Base-by-base conservation (phyloP, 1,284 basidiomycete genomes). In the Ustilago xerochloae region DNA sequence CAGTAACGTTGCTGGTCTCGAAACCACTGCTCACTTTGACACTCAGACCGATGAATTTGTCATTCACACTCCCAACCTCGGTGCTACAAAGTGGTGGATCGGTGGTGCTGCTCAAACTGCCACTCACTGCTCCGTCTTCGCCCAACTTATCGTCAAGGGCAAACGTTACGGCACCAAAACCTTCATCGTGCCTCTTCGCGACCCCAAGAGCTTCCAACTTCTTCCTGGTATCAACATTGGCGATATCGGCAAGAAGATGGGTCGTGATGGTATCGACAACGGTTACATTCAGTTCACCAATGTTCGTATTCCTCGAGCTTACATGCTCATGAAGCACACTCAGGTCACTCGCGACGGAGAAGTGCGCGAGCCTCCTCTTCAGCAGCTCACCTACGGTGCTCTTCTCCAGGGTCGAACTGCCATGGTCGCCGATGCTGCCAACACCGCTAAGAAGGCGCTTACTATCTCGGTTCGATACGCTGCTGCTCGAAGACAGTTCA, bases 301-400 rank as follows among this genome's bases (percentile, higher is more conserved):
- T 63, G 88, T 88, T 55, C 86, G 88, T 59, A 87, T 89, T 18
- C 88, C 88, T 8, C 86, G 88, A 55, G 86, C 87, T 18, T 86
- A 86, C 80, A 88, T 89, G 87, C 86, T 89, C 75, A 89, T 89
- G 88, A 88, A 88, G 84, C 87, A 89, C 82, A 87, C 87, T 33
- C 88, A 88, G 71, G 85, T 87, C 52, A 85, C 87, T 3, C 85
- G 88, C 20, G 86, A 88, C 26, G 86, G 85, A 28, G 78, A 85
- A 62, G 85, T 86, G 30, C 79, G 77, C 30, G 84, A 86, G 74
- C 86, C 87, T 55, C 87, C 88, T 41, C 86, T 89, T 13, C 87
- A 87, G 33, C 88, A 89, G 77, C 85, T 89, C 60, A 88, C 88
- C 4, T 88, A 89, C 78, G 88, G 88, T 49, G 88, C 88, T 0